A percentile compares a stretch with the other conserved stretches of the same genome.
Evolutionary conservation across 202 grass and related monocot species (phyloP).

Genomic region (Schoenoplectus triqueter): DNA sequence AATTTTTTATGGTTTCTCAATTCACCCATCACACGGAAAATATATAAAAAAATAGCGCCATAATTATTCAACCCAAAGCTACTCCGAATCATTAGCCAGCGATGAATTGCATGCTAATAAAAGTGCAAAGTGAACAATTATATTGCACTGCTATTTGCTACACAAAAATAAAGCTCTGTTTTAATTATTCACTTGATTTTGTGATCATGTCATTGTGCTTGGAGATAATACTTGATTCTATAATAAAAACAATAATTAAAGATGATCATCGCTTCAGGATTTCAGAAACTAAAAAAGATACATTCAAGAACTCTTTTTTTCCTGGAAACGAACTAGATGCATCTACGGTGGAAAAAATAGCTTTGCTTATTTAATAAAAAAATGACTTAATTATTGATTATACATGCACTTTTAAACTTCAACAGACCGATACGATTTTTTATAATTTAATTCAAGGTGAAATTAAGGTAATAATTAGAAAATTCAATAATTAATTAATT

Average conservation of each 20-base stretch:
- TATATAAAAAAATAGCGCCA: no score
- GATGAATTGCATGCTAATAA: not conserved
- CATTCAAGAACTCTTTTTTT: not conserved
- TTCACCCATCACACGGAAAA: no score
- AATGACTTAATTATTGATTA: no score
- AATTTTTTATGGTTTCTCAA: no score
- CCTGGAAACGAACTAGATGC: not conserved
- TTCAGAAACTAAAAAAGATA: not conserved
- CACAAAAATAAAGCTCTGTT: not conserved
- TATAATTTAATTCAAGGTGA: constrained; percentile 21
- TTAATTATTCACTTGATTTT: not conserved
- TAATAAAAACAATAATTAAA: not conserved
- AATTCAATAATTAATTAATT: no score
- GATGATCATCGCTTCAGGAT: not conserved
- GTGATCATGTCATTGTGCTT: not conserved
- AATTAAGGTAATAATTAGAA: not conserved
- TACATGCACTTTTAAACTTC: not conserved
- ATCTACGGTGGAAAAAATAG: not conserved
- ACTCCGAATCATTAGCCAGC: no score
- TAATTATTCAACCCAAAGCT: no score
- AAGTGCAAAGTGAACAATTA: not conserved
- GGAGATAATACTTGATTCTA: constrained; percentile 25
- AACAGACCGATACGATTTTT: not conserved
- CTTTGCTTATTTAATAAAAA: no score
- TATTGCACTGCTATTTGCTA: not conserved